Base-by-base conservation (phyloP, 345 rosid species). In the Balakata baccata region DNA sequence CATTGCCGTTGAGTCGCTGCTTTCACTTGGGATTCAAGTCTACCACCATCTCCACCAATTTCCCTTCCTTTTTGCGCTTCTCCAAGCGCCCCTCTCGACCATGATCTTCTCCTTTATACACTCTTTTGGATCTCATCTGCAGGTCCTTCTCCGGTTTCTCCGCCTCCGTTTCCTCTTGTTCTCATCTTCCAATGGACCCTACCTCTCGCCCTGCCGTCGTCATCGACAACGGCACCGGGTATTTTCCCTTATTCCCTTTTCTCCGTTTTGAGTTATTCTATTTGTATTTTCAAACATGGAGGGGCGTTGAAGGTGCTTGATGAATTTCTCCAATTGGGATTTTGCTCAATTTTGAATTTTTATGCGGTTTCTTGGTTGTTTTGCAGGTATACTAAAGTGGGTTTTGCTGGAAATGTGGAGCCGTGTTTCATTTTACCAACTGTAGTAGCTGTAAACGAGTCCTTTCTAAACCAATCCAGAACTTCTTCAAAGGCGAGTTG, bases 151-250 rank as follows among this genome's bases (percentile, higher is more conserved):
- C 78, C 66, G 38, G 63, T 60, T 53, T 71, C 69, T 17, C 18
- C 51, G 39, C 69, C 49, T 22, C 53, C 45, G 62, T 63, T 67
- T 64, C 10, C 37, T 62, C 58, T 61, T 60, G 4, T 23, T 62
- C 58, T 62, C 54, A 38, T 7, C 2, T 64, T 64, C 51, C 64
- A 37, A 95, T 95, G 99, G 99, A 91, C 82, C 91, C 98, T 67
- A 81, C 94, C 54, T 85, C 89, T 75, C 93, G 99, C 54, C 98
- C 98, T 37, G 92, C 99, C 62, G 89, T 95, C 82, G 99, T 95
- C 81, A 91, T 95, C 84, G 99, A 95, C 84, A 91, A 88, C 75
- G 99, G 99, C 71, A 87, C 99, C 54, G 99, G 99, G 99, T 94
- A 86, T 22, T 13, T 64, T 72, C 50, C 4, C n/a, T 1, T n/a